Conservation (phyloP, 2,329 filamentous ascomycete genomes). For the Pestalotiopsis sp. region DNA sequence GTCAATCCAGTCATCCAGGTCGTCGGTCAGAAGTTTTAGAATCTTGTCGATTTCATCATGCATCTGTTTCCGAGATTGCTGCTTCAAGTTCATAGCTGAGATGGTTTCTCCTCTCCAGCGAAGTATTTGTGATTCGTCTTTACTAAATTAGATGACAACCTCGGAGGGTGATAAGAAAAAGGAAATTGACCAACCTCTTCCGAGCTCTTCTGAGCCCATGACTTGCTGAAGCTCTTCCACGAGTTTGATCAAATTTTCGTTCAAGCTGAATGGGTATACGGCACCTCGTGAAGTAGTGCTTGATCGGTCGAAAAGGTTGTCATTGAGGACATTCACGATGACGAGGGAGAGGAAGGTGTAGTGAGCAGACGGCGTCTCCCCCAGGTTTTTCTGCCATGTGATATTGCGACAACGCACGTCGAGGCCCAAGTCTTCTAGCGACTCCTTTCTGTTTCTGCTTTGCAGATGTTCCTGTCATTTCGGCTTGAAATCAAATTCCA, state of each 20-base stretch:
- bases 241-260: background rate
- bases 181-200: too few relatives aligned
- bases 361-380: background rate
- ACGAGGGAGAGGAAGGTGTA: background rate
- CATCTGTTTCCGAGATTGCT: fast-evolving
- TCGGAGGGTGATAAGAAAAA: too few relatives aligned
- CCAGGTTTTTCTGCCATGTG: background rate
- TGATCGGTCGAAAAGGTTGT: background rate
- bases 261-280: background rate
- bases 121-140: background rate
- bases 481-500: background rate
- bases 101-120: background rate
- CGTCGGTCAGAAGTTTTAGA: too few relatives aligned
- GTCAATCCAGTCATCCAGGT: too few relatives aligned
- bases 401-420: background rate
- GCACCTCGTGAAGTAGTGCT: background rate
- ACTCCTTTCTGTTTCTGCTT: background rate
- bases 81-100: too few relatives aligned
- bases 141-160: too few relatives aligned
- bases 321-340: background rate
- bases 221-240: background rate
- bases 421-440: background rate
- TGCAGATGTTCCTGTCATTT: background rate
- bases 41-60: fast-evolving
- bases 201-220: background rate